Evolutionary conservation across 2,329 filamentous ascomycete genomes (phyloP).

Genomic region (Neopestalotiopsis rosae): DNA sequence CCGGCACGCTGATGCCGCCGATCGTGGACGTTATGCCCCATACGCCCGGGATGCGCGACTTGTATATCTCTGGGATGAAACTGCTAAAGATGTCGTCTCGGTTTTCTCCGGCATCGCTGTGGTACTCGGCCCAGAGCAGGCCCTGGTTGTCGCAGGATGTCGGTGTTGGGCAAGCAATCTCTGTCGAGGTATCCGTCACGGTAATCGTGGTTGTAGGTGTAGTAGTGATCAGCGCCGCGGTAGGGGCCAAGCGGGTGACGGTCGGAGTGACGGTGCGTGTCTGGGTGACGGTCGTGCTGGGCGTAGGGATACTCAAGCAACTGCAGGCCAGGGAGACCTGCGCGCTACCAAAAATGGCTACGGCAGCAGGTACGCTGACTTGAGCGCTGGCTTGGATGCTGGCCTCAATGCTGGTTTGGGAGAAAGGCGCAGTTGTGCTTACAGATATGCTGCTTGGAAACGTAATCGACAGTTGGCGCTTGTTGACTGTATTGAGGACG

Average conservation of each 20-base stretch:
- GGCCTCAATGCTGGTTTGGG: neutral
- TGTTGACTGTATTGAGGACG: neutral
- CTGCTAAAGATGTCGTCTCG: neutral
- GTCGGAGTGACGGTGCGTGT: neutral
- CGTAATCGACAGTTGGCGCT: neutral
- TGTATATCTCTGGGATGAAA: neutral
- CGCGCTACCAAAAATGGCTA: neutral
- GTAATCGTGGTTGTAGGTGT: neutral
- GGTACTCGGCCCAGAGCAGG: neutral
- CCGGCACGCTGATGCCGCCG: neutral
- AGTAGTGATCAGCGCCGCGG: neutral
- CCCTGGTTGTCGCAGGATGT: neutral
- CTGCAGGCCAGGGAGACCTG: neutral
- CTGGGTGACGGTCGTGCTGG: neutral
- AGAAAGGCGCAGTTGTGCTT: neutral
- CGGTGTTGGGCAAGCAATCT: neutral
- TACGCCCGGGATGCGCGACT: neutral
- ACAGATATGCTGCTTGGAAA: neutral
- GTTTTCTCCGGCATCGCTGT: neutral
- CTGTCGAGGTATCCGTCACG: neutral
- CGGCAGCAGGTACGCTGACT: neutral
- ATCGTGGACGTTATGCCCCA: constrained; percentile 5
- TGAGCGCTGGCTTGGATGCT: neutral
- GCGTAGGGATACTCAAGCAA: neutral
- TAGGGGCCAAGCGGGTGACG: neutral